Conservation (phyloP, 1,139 yeast species). For the Yamadazyma sp. region DNA sequence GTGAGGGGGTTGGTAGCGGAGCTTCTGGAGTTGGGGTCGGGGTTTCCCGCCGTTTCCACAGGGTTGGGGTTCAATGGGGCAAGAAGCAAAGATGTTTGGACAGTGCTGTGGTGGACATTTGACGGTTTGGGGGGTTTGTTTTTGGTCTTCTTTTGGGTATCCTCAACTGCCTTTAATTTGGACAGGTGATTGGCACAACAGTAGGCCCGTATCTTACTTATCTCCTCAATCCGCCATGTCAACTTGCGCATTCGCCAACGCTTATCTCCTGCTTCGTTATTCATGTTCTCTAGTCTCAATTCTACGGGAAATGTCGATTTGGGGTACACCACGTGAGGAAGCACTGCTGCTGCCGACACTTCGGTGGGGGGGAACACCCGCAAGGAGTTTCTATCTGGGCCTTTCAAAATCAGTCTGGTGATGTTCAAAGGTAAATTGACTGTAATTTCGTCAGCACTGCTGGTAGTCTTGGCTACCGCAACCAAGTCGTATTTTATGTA, state of each 20-base stretch:
- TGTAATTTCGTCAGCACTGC: constrained; percentile 28
- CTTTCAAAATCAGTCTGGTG: constrained; percentile 73
- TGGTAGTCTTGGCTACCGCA: constrained; percentile 48
- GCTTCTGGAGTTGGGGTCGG: background rate
- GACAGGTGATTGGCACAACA: constrained; percentile 56
- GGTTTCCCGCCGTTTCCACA: constrained; percentile 7
- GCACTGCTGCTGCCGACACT: constrained; percentile 77
- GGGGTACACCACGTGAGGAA: constrained; percentile 90
- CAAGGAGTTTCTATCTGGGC: constrained; percentile 82
- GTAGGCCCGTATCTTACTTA: constrained; percentile 56
- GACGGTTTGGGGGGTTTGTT: constrained; percentile 10
- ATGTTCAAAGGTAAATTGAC: constrained; percentile 71
- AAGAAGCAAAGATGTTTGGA: constrained; percentile 31
- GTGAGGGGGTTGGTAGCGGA: constrained; percentile 12
- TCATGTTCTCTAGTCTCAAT: constrained; percentile 76
- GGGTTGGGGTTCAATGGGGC: constrained; percentile 12
- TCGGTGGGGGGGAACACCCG: constrained; percentile 96
- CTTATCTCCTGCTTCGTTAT: constrained; percentile 48
- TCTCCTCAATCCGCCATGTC: constrained; percentile 89
- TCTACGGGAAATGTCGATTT: constrained; percentile 83
- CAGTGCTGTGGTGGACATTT: constrained; percentile 39
- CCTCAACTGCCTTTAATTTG: constrained; percentile 50
- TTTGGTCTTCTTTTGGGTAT: constrained; percentile 31
- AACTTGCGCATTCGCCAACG: constrained; percentile 94
- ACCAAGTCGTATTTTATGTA: constrained; percentile 71